Conservation (phyloP, 2,329 filamentous ascomycete species). For the Colletotrichum ledebouriae region DNA sequence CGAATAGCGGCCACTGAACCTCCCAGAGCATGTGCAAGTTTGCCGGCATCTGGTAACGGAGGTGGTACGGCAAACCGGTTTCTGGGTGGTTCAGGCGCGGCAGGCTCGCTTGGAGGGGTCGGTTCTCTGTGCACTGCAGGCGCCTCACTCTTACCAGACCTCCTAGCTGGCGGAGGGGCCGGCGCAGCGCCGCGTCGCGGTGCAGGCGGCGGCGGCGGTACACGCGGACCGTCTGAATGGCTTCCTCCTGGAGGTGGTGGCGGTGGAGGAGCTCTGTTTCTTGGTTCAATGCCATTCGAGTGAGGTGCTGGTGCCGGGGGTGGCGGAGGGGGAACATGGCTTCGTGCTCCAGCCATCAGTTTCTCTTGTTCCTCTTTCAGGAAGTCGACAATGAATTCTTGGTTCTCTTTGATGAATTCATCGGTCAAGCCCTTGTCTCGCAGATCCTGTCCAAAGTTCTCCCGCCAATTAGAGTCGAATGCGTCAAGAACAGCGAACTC, state of each 20-base stretch:
- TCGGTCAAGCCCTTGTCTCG: conserved; percentile 73
- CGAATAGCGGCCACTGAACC: conserved; percentile 52
- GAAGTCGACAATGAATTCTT: conserved; percentile 77
- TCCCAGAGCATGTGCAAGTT: conserved; percentile 74
- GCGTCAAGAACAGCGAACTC: conserved; percentile 74
- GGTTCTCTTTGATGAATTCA: conserved; percentile 76
- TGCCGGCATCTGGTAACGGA: conserved; percentile 89
- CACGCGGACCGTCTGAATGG: conserved; percentile 46
- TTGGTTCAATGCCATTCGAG: conserved; percentile 51
- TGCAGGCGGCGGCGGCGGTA: conserved; percentile 58
- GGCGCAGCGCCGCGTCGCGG: conserved; percentile 61
- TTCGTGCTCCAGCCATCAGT: conserved; percentile 46
- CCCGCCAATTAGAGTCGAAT: conserved; percentile 75
- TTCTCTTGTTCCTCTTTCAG: conserved; percentile 69
- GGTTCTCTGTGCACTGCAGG: conserved; percentile 55
- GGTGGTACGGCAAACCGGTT: conserved; percentile 71
- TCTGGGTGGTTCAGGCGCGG: conserved; percentile 72
- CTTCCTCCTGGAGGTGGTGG: conserved; percentile 49
- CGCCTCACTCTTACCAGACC: conserved; percentile 67
- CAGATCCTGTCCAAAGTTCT: conserved; percentile 75
- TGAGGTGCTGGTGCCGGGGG: conserved; percentile 47
- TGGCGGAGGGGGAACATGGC: conserved; percentile 44
- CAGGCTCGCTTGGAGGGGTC: conserved; percentile 77
- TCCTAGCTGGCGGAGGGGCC: conserved; percentile 71
- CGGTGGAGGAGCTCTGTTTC: conserved; percentile 53